These are phyloP conservation scores for Tetrahymena borealis DNA, from an alignment of 73 alveolate genomes.

Conservation along the genomic window DNA sequence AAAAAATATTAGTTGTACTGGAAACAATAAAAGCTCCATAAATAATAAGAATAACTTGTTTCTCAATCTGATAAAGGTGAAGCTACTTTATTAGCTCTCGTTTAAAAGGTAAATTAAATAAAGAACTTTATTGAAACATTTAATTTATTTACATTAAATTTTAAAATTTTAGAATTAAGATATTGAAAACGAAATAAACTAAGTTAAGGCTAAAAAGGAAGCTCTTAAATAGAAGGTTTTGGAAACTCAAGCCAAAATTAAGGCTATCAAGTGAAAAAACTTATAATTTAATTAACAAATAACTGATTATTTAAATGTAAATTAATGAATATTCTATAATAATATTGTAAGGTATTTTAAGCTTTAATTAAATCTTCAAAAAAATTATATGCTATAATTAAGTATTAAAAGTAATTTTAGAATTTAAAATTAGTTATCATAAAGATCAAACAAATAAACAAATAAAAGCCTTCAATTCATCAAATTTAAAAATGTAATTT, in stretches of 20 bases:
- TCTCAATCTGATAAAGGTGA: background rate
- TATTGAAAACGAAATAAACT: background rate
- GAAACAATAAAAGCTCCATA: background rate
- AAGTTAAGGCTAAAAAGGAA: background rate
- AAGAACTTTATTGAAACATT: background rate
- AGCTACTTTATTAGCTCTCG: background rate
- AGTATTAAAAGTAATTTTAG: too few relatives aligned
- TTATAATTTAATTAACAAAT: too few relatives aligned
- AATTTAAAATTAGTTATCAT: too few relatives aligned
- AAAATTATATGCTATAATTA: too few relatives aligned
- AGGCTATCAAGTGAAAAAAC: background rate
- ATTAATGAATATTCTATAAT: too few relatives aligned
- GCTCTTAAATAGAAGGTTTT: background rate
- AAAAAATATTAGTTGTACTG: background rate
- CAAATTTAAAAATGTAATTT: too few relatives aligned
- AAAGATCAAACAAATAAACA: too few relatives aligned
- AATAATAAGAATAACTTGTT: background rate
- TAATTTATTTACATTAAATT: background rate
- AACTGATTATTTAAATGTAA: too few relatives aligned
- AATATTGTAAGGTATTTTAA: too few relatives aligned
- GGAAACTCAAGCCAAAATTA: background rate
- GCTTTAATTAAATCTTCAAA: too few relatives aligned
- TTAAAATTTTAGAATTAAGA: background rate
- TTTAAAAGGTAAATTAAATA: background rate
- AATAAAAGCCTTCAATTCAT: too few relatives aligned